Evolutionary conservation across 345 rosid species (phyloP), one percentile per base, ranked within the genome.

Genomic region (Tarenaya hassleriana): DNA sequence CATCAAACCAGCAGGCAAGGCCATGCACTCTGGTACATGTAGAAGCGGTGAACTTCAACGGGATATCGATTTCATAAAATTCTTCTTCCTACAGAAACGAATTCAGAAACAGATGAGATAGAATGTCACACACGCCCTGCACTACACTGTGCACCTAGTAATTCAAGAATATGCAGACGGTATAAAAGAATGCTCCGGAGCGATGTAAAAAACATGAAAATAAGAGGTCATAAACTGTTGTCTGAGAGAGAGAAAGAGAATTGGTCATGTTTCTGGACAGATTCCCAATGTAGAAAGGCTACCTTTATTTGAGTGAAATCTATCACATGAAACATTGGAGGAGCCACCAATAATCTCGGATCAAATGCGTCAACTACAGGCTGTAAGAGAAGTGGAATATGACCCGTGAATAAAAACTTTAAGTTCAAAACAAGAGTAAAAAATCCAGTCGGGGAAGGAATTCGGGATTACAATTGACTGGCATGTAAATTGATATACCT

Each of bases 301-400:
- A 92, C 98, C 98, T 83, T 81, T 68, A 82, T 75, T 62, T 77
- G 69, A 29, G 77, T 72, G 50, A 92, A 92, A 66, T 88, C 84
- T 62, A 92, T 61, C 48, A 57, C 67, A 48, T 92, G 98, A 54
- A 48, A 74, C 43, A 70, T 61, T 1, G 89, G 75, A 62, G 95
- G 70, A 61, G 95, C 84, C 63, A 88, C 98, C 75, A 92, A 71
- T 61, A 92, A 58, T 64, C 98, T 92, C 34, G 97, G 97, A 77
- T 92, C 98, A 73, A 88, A 92, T 40, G 98, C 95, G 81, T 92
- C 98, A 57, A 92, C 97, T 55, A 92, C 98, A 35, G 98, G 98
- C 98, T 92, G 74, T 37, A 56, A 12, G 24, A 54, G 60, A 34
- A 63, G 20, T 24, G 69, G 58, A 24, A 31, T 21, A 41, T 58